These are phyloP conservation scores for Prunus davidiana DNA, from an alignment of 306 rosid genomes.

Conservation along the genomic window DNA sequence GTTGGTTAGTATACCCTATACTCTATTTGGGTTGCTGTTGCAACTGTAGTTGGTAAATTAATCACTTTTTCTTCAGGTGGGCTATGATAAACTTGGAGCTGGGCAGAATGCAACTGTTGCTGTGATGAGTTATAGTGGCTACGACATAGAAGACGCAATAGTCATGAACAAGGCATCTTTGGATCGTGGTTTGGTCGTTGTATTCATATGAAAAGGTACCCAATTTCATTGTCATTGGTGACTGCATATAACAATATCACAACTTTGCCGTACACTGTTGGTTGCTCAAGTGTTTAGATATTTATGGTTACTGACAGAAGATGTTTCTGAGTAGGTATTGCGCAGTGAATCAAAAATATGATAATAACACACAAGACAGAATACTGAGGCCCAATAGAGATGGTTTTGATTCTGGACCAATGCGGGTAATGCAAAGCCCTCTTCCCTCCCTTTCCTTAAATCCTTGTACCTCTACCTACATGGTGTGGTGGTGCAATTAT, in stretches of 20 bases:
- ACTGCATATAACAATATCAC: too few species aligned
- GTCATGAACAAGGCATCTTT: conserved; percentile 98
- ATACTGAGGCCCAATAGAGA: conserved; percentile 62
- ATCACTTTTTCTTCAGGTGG: conserved; percentile 15
- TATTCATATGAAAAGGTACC: conserved; percentile 79
- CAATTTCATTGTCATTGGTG: conserved; percentile 3
- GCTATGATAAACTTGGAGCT: conserved; percentile 97
- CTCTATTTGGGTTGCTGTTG: too few species aligned
- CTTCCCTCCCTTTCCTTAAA: too few species aligned
- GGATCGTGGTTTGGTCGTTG: conserved; percentile 99
- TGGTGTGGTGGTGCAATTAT: too few species aligned
- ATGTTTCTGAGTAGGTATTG: too few species aligned
- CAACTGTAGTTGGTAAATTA: too few species aligned
- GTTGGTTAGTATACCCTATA: conserved; percentile 44
- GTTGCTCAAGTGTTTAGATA: too few species aligned
- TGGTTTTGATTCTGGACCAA: conserved; percentile 35
- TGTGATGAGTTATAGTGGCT: conserved; percentile 98
- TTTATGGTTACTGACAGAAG: too few species aligned
- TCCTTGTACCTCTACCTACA: too few species aligned
- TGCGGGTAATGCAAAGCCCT: conserved; percentile 40
- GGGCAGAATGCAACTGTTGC: conserved; percentile 99
- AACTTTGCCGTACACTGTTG: too few species aligned
- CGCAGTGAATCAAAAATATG: conserved; percentile 41
- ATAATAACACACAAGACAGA: conserved; percentile 61
- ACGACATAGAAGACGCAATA: conserved; percentile 97